A percentile compares a stretch with the other conserved stretches of the same genome.
Evolutionary conservation across 495 filamentous ascomycete genomes (phyloP).

Genomic region (Neurospora sp.): DNA sequence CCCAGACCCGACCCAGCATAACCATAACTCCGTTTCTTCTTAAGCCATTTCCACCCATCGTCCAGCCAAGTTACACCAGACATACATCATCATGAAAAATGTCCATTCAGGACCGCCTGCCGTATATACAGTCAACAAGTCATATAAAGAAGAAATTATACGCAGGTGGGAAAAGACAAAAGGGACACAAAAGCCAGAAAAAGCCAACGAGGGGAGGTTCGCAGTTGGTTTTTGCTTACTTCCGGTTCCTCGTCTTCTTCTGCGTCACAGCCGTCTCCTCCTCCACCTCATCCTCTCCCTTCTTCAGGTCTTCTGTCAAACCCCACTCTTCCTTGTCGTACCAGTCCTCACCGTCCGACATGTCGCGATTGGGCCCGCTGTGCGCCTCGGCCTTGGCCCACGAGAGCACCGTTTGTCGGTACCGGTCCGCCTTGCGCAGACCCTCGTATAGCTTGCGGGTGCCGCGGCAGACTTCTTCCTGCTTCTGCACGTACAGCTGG

Average conservation of each 20-base stretch:
- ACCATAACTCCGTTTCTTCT: not conserved
- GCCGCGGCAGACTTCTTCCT: slow-evolving; percentile 85
- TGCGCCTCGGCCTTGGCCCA: slow-evolving; percentile 88
- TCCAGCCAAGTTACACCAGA: not conserved
- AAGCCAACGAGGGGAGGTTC: not conserved
- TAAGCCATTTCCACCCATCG: not conserved
- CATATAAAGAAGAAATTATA: not conserved
- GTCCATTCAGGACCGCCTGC: not conserved
- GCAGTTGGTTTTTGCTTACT: slow-evolving; percentile 11
- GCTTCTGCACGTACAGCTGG: slow-evolving; percentile 82
- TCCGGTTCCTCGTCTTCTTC: slow-evolving; percentile 64
- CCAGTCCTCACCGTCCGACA: slow-evolving; percentile 95
- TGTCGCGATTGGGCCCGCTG: slow-evolving; percentile 51
- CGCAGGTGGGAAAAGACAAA: not conserved
- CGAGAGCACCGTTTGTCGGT: slow-evolving; percentile 67
- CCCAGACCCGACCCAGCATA: not conserved
- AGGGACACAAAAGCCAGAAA: not conserved
- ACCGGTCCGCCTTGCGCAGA: slow-evolving; percentile 64
- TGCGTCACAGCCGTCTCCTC: slow-evolving; percentile 61
- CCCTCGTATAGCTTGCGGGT: slow-evolving; percentile 64
- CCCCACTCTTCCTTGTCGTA: slow-evolving; percentile 88
- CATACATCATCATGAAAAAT: not conserved
- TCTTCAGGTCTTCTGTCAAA: slow-evolving; percentile 73
- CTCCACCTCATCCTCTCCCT: slow-evolving; percentile 87
- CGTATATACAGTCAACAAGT: not conserved